Evolutionary conservation across 805 yeast genomes (phyloP).

Genomic region (Lachancea dasiensis): DNA sequence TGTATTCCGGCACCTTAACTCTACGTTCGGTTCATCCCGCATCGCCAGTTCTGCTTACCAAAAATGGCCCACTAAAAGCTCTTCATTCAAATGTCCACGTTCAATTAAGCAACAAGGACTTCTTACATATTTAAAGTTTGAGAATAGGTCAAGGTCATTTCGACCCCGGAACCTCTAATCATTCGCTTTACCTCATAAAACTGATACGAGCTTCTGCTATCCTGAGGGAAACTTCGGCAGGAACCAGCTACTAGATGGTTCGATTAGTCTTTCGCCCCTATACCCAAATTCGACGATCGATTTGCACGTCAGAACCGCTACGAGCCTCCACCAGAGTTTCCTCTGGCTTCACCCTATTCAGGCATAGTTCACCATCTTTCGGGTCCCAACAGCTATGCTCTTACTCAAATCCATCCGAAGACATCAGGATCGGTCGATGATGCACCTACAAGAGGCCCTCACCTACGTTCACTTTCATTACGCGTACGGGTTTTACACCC

Average conservation of each 20-base stretch:
- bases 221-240: constrained; percentile 42
- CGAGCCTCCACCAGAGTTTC: constrained; percentile 43
- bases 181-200: constrained; percentile 39
- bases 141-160: constrained; percentile 38
- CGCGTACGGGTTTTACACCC: constrained; percentile 39
- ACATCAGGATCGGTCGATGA: constrained; percentile 37
- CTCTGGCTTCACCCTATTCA: constrained; percentile 42
- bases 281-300: constrained; percentile 42
- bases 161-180: constrained; percentile 39
- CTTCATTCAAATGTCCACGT: constrained; percentile 39
- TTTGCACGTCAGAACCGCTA: constrained; percentile 42
- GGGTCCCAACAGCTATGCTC: constrained; percentile 43
- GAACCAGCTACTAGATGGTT: constrained; percentile 41
- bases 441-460: constrained; percentile 33
- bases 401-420: constrained; percentile 38
- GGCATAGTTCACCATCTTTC: constrained; percentile 42
- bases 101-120: constrained; percentile 38
- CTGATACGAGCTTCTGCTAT: constrained; percentile 39
- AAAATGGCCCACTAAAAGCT: constrained; percentile 43
- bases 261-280: constrained; percentile 41
- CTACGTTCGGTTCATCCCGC: constrained; percentile 41
- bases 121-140: constrained; percentile 40
- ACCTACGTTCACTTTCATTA: constrained; percentile 37
- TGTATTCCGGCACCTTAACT: constrained; percentile 39
- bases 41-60: constrained; percentile 45